Evolutionary conservation across 1,284 basidiomycete species (phyloP), one percentile per base, ranked within the genome.

Genomic region (Rhizoctonia solani): DNA sequence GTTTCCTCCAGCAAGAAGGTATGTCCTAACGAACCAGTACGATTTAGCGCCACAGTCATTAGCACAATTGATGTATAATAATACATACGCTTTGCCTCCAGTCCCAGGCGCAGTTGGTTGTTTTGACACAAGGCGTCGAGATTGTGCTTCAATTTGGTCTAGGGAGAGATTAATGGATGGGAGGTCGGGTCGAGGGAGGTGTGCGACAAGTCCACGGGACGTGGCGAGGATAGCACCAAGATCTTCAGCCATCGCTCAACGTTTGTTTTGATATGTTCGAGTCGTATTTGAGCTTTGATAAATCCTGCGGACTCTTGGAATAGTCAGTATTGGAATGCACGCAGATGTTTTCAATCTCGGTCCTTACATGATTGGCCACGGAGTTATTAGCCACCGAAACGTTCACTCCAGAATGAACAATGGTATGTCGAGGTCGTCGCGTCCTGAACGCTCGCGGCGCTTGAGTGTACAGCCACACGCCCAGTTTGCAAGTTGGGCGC

Each of bases 71-170:
- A 61, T 23, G n/a, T 42, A 27, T 19, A 55, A 2, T n/a, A 37
- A 41, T 46, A 80, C 89, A 75, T 77, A 91, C 91, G 87, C 92
- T 82, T 86, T 83, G 73, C 87, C 87, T 21, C 83, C 78, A 75
- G 90, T 88, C 54, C 81, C 80, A 4, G 87, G 80, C 32, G 83
- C 79, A 30, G 81, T 83, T 9, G 85, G 83, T 74, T 89, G 87
- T 54, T 86, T 83, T 41, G 87, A 85, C 14, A 92, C 89, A 21
- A 94, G 85, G 50, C 89, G 82, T 23, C 92, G 82, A 0, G 90
- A 92, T 77, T 95, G 92, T 0, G 88, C 88, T 76, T 97, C 93
- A 71, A 97, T 91, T 79, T 97, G 93, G 77, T 95, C 93, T 42
- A 97, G 82, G 2, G 91, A 91, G 54, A 96, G 87, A 70, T 92